These are phyloP conservation scores for Trichoderma gamsii DNA, from an alignment of 495 filamentous ascomycete species.

Conservation along the genomic window DNA sequence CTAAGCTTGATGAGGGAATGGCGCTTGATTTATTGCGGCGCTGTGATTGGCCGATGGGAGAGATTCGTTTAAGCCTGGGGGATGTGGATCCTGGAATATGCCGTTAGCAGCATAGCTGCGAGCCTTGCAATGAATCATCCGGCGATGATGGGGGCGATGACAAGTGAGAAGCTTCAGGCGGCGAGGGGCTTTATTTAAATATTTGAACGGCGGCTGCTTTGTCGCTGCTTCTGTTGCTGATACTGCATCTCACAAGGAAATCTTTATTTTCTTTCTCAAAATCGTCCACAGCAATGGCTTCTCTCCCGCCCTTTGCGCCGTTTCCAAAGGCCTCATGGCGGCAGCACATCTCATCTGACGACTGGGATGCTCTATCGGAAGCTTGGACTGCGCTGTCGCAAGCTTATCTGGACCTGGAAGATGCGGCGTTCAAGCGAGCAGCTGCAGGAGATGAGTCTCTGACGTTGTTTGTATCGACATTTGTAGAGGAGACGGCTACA, in stretches of 20 bases:
- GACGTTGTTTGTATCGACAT: slow-evolving; percentile 54
- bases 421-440: slow-evolving; percentile 43
- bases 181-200: slow-evolving; percentile 2
- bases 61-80: neutral
- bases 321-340: slow-evolving; percentile 67
- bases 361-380: slow-evolving; percentile 74
- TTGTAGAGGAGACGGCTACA: slow-evolving; percentile 49
- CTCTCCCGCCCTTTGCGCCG: slow-evolving; percentile 63
- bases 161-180: neutral
- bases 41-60: slow-evolving; percentile 16
- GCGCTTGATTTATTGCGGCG: slow-evolving; percentile 15
- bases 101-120: slow-evolving; percentile 16
- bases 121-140: slow-evolving; percentile 33
- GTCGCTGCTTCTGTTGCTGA: neutral
- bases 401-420: slow-evolving; percentile 54
- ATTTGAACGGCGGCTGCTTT: neutral
- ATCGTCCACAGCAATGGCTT: slow-evolving; percentile 19
- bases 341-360: slow-evolving; percentile 54
- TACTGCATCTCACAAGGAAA: neutral
- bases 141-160: slow-evolving; percentile 20
- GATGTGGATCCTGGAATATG: slow-evolving; percentile 13
- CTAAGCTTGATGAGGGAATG: slow-evolving; percentile 16
- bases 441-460: slow-evolving; percentile 52
- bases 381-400: slow-evolving; percentile 65
- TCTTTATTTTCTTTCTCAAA: neutral